These are phyloP conservation scores for Rhodosporidiobolus sp. DNA, from an alignment of 768 basidiomycete species.

Conservation along the genomic window DNA sequence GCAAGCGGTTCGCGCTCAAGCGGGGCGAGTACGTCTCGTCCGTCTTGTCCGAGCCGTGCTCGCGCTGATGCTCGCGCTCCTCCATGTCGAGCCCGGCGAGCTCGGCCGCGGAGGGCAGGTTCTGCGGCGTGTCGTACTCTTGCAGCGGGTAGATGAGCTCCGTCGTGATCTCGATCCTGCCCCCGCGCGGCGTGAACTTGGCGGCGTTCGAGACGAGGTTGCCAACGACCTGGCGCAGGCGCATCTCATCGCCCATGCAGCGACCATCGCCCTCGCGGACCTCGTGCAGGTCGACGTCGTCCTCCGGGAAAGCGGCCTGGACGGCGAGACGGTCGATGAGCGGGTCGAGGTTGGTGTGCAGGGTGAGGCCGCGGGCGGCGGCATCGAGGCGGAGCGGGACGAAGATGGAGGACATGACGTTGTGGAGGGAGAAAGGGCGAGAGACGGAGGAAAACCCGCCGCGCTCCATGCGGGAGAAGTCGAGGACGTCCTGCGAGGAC, in stretches of 20 bases:
- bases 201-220: slow-evolving; percentile 47
- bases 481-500: slow-evolving; percentile 37
- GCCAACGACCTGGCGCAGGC: slow-evolving; percentile 45
- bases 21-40: slow-evolving; percentile 15
- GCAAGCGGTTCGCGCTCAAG: slow-evolving; percentile 13
- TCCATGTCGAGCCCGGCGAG: slow-evolving; percentile 2
- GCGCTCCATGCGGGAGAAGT: slow-evolving; percentile 64
- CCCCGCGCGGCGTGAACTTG: slow-evolving; percentile 47
- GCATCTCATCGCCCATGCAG: slow-evolving; percentile 49
- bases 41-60: slow-evolving; percentile 2
- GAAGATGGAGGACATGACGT: slow-evolving; percentile 51
- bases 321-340: slow-evolving; percentile 46
- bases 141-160: slow-evolving; percentile 43
- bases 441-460: slow-evolving; percentile 63
- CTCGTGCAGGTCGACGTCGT: slow-evolving; percentile 4
- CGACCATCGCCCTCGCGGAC: slow-evolving; percentile 39
- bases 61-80: background rate
- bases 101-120: background rate
- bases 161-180: slow-evolving; percentile 43
- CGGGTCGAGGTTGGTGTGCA: slow-evolving; percentile 46
- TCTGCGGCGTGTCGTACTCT: background rate
- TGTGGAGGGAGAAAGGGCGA: slow-evolving; percentile 55
- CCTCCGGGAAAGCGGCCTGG: slow-evolving; percentile 26
- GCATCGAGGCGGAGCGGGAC: slow-evolving; percentile 47
- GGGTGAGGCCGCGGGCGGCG: slow-evolving; percentile 40